Conservation (phyloP, 1,284 basidiomycete species). For the Ustilago bromivora region DNA sequence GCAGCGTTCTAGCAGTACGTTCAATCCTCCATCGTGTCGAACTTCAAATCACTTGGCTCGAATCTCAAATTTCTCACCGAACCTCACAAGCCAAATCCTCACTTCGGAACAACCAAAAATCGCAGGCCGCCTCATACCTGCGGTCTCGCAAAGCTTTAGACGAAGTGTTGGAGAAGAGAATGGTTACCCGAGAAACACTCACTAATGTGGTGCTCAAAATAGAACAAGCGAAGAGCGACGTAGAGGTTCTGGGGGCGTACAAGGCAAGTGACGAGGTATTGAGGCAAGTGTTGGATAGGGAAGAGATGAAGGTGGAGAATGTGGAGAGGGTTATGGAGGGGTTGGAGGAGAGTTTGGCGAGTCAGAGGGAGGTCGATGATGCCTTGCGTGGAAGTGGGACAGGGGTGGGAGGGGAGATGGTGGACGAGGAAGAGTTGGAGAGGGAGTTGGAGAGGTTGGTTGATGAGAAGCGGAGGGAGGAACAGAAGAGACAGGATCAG, state of each 20-base stretch:
- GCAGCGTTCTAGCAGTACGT: constrained; percentile 80
- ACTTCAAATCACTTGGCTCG: constrained; percentile 77
- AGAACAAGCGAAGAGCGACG: constrained; percentile 86
- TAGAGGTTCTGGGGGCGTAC: constrained; percentile 90
- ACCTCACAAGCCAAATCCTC: constrained; percentile 75
- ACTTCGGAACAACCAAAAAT: constrained; percentile 78
- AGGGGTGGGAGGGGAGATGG: constrained; percentile 65
- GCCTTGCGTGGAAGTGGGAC: constrained; percentile 74
- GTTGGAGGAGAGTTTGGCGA: constrained; percentile 82
- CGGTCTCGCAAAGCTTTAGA: constrained; percentile 83
- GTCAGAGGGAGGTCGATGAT: constrained; percentile 84
- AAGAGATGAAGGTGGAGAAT: constrained; percentile 79
- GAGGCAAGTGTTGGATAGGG: constrained; percentile 80
- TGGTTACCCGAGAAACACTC: constrained; percentile 80
- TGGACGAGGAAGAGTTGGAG: constrained; percentile 23
- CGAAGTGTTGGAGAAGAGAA: constrained; percentile 80
- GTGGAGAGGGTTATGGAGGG: constrained; percentile 88
- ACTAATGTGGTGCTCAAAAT: constrained; percentile 82
- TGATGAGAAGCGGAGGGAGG: constrained; percentile 6
- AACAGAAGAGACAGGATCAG: constrained; percentile 8
- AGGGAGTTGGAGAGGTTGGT: constrained; percentile 16
- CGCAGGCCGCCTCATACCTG: constrained; percentile 80
- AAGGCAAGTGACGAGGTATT: constrained; percentile 83
- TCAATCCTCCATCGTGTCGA: constrained; percentile 77
- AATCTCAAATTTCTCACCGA: constrained; percentile 78